Conservation (phyloP, 371 early-diverging fungal species). For the Mortierella polycephala region DNA sequence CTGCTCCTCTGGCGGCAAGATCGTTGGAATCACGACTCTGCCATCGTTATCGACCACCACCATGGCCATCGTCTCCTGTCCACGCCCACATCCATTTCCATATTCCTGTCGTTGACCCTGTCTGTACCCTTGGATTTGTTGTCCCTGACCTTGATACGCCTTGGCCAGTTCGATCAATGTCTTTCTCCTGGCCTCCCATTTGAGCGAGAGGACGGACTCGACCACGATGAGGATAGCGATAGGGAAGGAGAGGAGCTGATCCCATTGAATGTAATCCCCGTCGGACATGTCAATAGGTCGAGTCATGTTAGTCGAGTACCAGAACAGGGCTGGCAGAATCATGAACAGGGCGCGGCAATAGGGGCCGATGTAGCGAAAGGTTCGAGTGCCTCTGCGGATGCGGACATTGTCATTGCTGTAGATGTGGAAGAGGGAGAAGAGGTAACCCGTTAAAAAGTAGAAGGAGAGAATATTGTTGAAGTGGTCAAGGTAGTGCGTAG, state of each 20-base stretch:
- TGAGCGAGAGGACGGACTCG: slow-evolving; percentile 12
- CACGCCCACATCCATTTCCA: not conserved
- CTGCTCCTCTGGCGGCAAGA: slow-evolving; percentile 13
- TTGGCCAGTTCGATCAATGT: not conserved
- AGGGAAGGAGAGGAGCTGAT: slow-evolving; percentile 5
- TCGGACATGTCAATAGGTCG: slow-evolving; percentile 1
- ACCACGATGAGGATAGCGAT: slow-evolving; percentile 9
- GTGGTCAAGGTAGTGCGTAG: not conserved
- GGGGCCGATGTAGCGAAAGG: not conserved
- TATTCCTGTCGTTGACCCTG: not conserved
- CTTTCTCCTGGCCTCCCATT: slow-evolving; percentile 10
- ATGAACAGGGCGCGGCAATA: slow-evolving; percentile 6
- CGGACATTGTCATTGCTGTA: too few species aligned
- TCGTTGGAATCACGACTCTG: not conserved
- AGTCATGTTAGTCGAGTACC: slow-evolving; percentile 9
- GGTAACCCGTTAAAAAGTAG: slow-evolving; percentile 2
- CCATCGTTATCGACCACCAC: not conserved
- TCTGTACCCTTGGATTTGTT: not conserved
- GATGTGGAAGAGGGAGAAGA: not conserved
- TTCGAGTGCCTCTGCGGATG: not conserved
- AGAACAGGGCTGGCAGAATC: slow-evolving; percentile 14
- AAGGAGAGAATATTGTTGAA: slow-evolving; percentile 13
- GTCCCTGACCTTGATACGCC: not conserved
- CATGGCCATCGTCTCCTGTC: not conserved
- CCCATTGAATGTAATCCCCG: not conserved